Conservation (phyloP, 2,329 filamentous ascomycete species). For the Seiridium unicorne region DNA sequence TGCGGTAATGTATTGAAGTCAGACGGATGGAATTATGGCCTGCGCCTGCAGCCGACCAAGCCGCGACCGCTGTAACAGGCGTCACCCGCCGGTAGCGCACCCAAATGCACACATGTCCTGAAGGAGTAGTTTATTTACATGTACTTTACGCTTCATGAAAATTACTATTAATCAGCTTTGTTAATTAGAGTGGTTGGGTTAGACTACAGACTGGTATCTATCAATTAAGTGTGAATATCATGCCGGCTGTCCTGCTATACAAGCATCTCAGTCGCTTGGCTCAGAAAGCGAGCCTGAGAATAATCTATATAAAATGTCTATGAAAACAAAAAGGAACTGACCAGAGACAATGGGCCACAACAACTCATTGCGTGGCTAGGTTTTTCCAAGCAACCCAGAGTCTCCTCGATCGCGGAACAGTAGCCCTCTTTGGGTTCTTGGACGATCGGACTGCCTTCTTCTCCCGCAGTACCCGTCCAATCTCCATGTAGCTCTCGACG, state of each 20-base stretch:
- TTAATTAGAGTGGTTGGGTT: no score
- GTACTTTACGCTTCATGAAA: no score
- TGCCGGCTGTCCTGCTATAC: neutral
- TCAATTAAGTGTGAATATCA: neutral
- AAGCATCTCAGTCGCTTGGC: neutral
- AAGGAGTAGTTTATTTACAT: no score
- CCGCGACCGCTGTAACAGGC: neutral
- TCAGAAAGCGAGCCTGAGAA: neutral
- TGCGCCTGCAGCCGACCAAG: neutral
- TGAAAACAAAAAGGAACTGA: neutral
- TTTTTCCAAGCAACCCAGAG: slow-evolving; percentile 31
- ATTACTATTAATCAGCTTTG: no score
- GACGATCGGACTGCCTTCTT: slow-evolving; percentile 17
- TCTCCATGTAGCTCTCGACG: slow-evolving; percentile 76
- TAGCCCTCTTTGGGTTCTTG: slow-evolving; percentile 22
- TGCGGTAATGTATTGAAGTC: neutral
- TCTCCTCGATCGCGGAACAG: slow-evolving; percentile 25
- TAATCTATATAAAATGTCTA: neutral
- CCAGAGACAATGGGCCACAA: neutral
- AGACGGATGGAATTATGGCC: neutral
- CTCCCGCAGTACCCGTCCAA: slow-evolving; percentile 60
- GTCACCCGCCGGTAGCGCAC: no score
- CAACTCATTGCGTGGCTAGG: slow-evolving; percentile 11
- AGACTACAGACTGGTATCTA: no score
- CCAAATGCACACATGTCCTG: no score